Conservation (phyloP, 2,329 filamentous ascomycete genomes). For the Gremmenia infestans region DNA sequence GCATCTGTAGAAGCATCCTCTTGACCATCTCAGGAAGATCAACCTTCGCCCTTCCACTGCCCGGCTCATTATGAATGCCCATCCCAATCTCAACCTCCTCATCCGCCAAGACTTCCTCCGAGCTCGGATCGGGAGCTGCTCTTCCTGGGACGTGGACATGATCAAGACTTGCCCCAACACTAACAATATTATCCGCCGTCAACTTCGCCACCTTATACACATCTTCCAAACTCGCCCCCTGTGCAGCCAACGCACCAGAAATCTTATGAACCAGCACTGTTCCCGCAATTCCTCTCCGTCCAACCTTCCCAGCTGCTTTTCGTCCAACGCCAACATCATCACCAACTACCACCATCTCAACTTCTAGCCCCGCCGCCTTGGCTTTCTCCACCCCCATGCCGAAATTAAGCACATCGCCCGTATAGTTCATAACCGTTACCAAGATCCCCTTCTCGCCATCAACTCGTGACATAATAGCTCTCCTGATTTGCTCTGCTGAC, state of each 20-base stretch:
- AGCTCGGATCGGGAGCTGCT: constrained; percentile 45
- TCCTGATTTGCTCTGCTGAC: constrained; percentile 74
- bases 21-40: constrained; percentile 45
- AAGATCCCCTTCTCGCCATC: constrained; percentile 69
- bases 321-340: constrained; percentile 90
- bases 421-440: constrained; percentile 96
- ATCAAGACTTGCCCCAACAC: constrained; percentile 77
- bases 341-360: constrained; percentile 86
- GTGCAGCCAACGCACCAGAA: constrained; percentile 73
- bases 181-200: constrained; percentile 71
- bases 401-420: constrained; percentile 85
- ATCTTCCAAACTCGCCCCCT: constrained; percentile 61
- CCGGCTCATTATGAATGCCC: constrained; percentile 67
- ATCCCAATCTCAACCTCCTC: constrained; percentile 63
- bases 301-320: constrained; percentile 81
- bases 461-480: constrained; percentile 68
- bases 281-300: constrained; percentile 82
- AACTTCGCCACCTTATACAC: constrained; percentile 68
- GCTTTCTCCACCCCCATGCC: constrained; percentile 92
- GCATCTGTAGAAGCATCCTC: constrained; percentile 60
- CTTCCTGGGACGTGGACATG: constrained; percentile 93
- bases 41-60: constrained; percentile 46
- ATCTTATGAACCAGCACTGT: constrained; percentile 92
- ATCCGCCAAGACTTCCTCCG: constrained; percentile 49
- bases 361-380: constrained; percentile 67